These are phyloP conservation scores for Acanthochlamys bracteata DNA, from an alignment of 106 monocot species.

Conservation along the genomic window DNA sequence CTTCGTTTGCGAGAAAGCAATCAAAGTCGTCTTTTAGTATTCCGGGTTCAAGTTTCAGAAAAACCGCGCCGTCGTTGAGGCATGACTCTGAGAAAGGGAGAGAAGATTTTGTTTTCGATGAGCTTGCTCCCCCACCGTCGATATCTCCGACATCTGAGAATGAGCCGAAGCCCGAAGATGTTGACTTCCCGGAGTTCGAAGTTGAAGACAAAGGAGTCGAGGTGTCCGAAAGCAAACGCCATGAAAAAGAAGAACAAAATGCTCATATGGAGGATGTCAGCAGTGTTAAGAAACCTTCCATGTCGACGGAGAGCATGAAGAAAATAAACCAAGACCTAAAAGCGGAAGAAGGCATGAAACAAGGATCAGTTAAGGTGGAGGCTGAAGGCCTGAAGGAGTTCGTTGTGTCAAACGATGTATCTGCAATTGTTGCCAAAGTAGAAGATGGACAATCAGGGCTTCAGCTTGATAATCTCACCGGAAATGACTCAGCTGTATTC, in stretches of 20 bases:
- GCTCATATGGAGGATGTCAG: constrained; percentile 1
- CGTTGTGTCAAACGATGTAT: neutral
- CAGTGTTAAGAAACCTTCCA: neutral
- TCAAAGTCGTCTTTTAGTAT: constrained; percentile 83
- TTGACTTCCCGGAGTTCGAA: constrained; percentile 70
- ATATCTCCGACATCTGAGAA: constrained; percentile 12
- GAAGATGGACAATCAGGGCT: neutral
- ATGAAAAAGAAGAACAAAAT: neutral
- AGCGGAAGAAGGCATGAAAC: too few species aligned
- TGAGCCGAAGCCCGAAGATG: constrained; percentile 29
- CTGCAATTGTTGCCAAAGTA: neutral
- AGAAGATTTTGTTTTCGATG: constrained; percentile 81
- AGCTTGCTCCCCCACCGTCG: constrained; percentile 15
- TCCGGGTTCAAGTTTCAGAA: constrained; percentile 45
- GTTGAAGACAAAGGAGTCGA: constrained; percentile 82
- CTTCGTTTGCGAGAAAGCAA: constrained; percentile 39
- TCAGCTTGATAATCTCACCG: neutral
- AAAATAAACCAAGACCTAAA: too few species aligned
- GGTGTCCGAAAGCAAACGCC: constrained; percentile 8
- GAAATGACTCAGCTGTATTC: constrained; percentile 16
- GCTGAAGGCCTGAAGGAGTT: too few species aligned
- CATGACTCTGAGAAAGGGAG: constrained; percentile 31
- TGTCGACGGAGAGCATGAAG: too few species aligned
- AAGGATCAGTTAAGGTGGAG: too few species aligned
- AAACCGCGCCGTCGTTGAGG: constrained; percentile 21